Base-by-base conservation (phyloP, 352 stramenopile species). In the Globisporangium alternatum region DNA sequence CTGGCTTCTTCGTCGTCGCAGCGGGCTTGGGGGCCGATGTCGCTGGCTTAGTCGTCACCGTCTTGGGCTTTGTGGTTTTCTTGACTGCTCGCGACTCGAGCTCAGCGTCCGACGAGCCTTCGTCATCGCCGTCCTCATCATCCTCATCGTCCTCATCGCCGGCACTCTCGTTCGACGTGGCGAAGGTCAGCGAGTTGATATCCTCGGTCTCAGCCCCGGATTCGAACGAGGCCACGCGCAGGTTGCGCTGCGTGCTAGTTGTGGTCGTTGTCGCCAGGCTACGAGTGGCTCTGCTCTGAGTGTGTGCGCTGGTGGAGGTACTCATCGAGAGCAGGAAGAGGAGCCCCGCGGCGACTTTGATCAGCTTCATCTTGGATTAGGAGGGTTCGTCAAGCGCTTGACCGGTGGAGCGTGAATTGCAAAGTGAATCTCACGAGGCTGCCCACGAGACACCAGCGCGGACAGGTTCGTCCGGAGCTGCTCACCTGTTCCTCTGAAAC, bases 291-390 rank as follows among this genome's bases (percentile, higher is more conserved):
- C 12, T 7, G 21, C n/a, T 28, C 45, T 37, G 48, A 10, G 48
- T 21, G 22, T 35, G 28, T 44, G 37, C 13, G 9, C 3, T 15
- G 19, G 43, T 25, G 43, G 37, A 4, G 9, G 37, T 17, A 25
- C 22, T 54, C 48, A 37, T 25, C 3, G 48, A 54, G 22, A 54
- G 25, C 48, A 54, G 25, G 25, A 54, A 54, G 10, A 54, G 25
- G 10, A 54, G 48, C 7, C 48, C 48, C 2, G 48, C 25, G 48
- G 48, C 48, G 48, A 54, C 48, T 54, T 35, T 54, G 48, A 54
- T 54, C 48, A 54, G 48, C 25, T 54, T 54, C 48, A 54, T 54
- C 10, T 19, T 33, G 13, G 12, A 10, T 5, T 54, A 10, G 12
- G 22, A 37, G 13, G 13, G 6, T 37, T 22, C 7, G 28, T 37